Base-by-base conservation (phyloP, 805 yeast species). In the Candida boidinii region DNA sequence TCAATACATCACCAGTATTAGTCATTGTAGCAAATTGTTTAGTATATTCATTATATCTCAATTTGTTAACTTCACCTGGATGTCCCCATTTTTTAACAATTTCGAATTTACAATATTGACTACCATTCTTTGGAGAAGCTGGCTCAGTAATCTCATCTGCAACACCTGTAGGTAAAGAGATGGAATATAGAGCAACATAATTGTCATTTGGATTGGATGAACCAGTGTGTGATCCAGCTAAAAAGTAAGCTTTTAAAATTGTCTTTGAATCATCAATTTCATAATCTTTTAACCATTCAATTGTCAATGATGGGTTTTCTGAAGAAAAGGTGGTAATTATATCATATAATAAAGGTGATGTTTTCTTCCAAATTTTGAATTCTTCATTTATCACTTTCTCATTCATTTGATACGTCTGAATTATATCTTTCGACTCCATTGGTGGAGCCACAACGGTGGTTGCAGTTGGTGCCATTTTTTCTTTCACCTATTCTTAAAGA, bases 301-400 rank as follows among this genome's bases (percentile, higher is more conserved):
- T 68, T 0, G 87, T 64, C 38, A 83, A 56, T 12, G 85, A 73
- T 1, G 94, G 94, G 72, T 77, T 77, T 33, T 74, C 69, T 17
- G 77, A 59, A 7, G 80, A 75, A 30, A 70, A 70, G 4, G 92
- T 79, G 40, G 81, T 77, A 29, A 85, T 62, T 39, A 79, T 70
- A 44, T 79, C 83, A 54, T 85, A 85, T 38, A 85, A 61, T 42
- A 82, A 62, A 3, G 94, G 94, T 11, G 82, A 79, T 2, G 90
- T 72, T 48, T 84, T 83, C 53, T 84, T 85, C 95, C 95, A 85
- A 37, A 78, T 71, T 45, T 74, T 74, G 63, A 70, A 81, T 57
- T 82, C 92, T 54, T 82, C 94, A 46, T 82, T 82, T 39, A 68
- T 64, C 8, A 79, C 55, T 48, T 80, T 81, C 45, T 77, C 83